These are phyloP conservation scores for Aspergillus pseudonomiae DNA, from an alignment of 2,329 filamentous ascomycete genomes.

Conservation along the genomic window DNA sequence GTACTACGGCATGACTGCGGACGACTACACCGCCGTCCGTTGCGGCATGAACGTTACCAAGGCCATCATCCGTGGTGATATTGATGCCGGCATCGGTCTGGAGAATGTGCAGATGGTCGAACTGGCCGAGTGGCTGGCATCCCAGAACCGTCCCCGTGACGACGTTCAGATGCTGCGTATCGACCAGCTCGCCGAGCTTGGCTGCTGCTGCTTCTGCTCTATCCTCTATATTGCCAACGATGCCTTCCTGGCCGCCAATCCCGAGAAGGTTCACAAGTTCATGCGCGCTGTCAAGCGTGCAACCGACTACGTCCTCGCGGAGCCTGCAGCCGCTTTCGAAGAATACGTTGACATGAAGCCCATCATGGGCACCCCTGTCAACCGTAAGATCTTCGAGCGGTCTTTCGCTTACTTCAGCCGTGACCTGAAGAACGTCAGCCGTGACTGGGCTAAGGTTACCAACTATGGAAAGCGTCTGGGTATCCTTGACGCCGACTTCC, in stretches of 20 bases:
- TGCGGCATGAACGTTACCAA: conserved; percentile 82
- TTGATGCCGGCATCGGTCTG: conserved; percentile 75
- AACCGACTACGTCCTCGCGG: conserved; percentile 70
- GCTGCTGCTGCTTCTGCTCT: conserved; percentile 83
- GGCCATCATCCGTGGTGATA: conserved; percentile 71
- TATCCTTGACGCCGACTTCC: conserved; percentile 65
- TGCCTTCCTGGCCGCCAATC: conserved; percentile 66
- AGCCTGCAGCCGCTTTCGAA: conserved; percentile 65
- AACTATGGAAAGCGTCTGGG: conserved; percentile 73
- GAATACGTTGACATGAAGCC: conserved; percentile 75
- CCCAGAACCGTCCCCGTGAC: conserved; percentile 62
- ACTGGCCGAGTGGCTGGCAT: conserved; percentile 72
- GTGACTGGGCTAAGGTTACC: conserved; percentile 79
- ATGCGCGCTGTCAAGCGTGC: conserved; percentile 73
- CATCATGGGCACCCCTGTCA: conserved; percentile 67
- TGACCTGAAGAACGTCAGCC: conserved; percentile 72
- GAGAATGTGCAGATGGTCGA: conserved; percentile 86
- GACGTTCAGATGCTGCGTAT: conserved; percentile 82
- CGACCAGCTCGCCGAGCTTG: conserved; percentile 76
- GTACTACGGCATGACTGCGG: conserved; percentile 73
- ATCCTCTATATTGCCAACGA: conserved; percentile 83
- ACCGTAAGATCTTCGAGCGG: conserved; percentile 79
- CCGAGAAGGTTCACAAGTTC: conserved; percentile 68
- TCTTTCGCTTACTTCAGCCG: conserved; percentile 76
- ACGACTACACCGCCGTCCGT: conserved; percentile 74